A percentile compares a stretch with the other conserved stretches of the same genome.
Conservation (phyloP, 2,329 filamentous ascomycete genomes). For the Paecilomyces niveus region DNA sequence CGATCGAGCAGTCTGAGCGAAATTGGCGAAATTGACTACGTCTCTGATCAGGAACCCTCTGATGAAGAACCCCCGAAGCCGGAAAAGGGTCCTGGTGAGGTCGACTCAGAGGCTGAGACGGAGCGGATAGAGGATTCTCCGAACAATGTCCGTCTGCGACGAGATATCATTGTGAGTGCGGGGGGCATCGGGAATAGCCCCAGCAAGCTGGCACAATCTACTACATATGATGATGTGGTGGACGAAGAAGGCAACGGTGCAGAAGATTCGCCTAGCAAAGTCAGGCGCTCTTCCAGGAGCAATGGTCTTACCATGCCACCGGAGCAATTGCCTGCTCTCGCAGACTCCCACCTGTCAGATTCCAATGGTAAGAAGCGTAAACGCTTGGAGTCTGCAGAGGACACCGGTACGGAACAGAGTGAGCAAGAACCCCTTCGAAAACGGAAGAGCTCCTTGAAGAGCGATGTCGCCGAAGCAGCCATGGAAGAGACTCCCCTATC, state of each 20-base stretch:
- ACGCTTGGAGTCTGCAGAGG: slow-evolving; percentile 28
- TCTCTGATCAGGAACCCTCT: slow-evolving; percentile 56
- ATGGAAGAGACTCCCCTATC: slow-evolving; percentile 26
- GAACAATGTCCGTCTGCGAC: slow-evolving; percentile 52
- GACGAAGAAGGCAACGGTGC: slow-evolving; percentile 43
- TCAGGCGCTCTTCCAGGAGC: slow-evolving; percentile 23
- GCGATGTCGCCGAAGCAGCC: slow-evolving; percentile 28
- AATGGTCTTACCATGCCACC: slow-evolving; percentile 18
- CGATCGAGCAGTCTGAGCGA: slow-evolving; percentile 90
- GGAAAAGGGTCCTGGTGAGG: slow-evolving; percentile 53
- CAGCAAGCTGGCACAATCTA: slow-evolving; percentile 65
- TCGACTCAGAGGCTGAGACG: slow-evolving; percentile 83
- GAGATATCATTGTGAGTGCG: slow-evolving; percentile 55
- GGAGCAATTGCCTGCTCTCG: slow-evolving; percentile 17
- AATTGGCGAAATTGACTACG: slow-evolving; percentile 84
- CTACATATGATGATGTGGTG: slow-evolving; percentile 33
- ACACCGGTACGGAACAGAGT: slow-evolving; percentile 25
- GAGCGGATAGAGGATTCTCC: slow-evolving; percentile 90
- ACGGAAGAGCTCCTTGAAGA: slow-evolving; percentile 33
- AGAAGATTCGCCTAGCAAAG: slow-evolving; percentile 35
- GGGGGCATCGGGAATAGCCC: slow-evolving; percentile 60
- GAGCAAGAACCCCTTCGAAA: slow-evolving; percentile 36
- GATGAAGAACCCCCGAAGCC: slow-evolving; percentile 46
- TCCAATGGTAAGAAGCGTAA: slow-evolving; percentile 35
- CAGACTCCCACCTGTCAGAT: slow-evolving; percentile 22